These are phyloP conservation scores for Penicillium polonicum DNA, from an alignment of 2,329 filamentous ascomycete species.

Conservation along the genomic window DNA sequence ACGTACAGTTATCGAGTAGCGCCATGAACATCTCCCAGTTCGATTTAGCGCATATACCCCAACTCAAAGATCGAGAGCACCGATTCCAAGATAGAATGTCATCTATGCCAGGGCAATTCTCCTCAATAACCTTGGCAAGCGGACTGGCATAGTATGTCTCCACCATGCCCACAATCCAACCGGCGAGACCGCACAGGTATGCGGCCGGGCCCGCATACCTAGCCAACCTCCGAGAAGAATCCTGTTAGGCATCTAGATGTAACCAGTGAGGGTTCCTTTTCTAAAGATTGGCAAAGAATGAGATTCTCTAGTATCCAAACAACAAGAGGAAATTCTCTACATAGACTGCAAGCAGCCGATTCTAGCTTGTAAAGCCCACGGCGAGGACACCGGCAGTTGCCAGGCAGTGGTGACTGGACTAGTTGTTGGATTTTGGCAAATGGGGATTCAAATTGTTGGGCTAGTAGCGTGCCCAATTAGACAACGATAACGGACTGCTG, in stretches of 20 bases:
- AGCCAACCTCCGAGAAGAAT: constrained; percentile 44
- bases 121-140: constrained; percentile 47
- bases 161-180: constrained; percentile 59
- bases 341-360: constrained; percentile 44
- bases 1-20: background rate
- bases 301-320: constrained; percentile 54
- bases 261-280: constrained; percentile 42
- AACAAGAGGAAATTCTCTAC: constrained; percentile 51
- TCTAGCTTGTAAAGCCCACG: constrained; percentile 45
- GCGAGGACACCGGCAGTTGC: constrained; percentile 49
- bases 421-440: constrained; percentile 48
- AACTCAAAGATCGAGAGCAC: constrained; percentile 52
- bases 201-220: constrained; percentile 47
- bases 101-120: constrained; percentile 50
- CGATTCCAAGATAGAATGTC: constrained; percentile 52
- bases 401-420: constrained; percentile 47
- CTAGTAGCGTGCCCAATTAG: constrained; percentile 34
- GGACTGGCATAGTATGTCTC: constrained; percentile 57
- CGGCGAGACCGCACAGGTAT: constrained; percentile 48
- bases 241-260: constrained; percentile 53
- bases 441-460: constrained; percentile 45
- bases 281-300: constrained; percentile 53
- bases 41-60: constrained; percentile 42
- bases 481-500: constrained; percentile 45
- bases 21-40: background rate